Percentiles rank a stretch among this genome's conserved stretches.
phyloP scores from a whole-genome alignment of 164 flowering plant species.

The Liquidambar formosana region DNA sequence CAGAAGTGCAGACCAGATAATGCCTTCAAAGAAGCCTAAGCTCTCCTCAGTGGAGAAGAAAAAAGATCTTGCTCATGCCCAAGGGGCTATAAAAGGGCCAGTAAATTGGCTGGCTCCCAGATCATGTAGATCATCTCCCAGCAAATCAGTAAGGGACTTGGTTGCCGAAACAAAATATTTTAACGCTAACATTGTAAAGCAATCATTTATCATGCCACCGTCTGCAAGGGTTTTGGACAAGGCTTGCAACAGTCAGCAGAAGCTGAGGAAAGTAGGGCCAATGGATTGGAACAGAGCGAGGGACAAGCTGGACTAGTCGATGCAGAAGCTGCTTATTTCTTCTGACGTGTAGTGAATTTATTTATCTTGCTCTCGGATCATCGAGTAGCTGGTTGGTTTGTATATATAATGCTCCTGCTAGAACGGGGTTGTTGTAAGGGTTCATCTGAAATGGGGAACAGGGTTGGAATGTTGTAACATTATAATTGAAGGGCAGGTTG shows the following conservation, averaged over 20 bases:
- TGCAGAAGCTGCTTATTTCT: background rate
- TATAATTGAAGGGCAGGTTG: conserved; percentile 10
- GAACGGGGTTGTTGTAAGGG: conserved; percentile 10
- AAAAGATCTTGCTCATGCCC: conserved; percentile 25
- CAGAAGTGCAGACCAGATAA: conserved; percentile 20
- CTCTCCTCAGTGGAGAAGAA: conserved; percentile 32
- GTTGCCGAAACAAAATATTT: conserved; percentile 31
- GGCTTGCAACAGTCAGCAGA: conserved; percentile 40
- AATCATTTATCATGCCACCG: conserved; percentile 38
- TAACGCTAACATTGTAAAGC: conserved; percentile 29
- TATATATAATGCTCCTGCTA: conserved; percentile 19
- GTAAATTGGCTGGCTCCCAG: conserved; percentile 49
- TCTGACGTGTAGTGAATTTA: conserved; percentile 1
- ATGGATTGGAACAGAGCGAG: conserved; percentile 45
- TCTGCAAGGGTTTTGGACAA: conserved; percentile 35
- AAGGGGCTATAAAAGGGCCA: conserved; percentile 32
- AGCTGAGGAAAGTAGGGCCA: conserved; percentile 40
- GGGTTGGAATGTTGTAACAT: conserved; percentile 25
- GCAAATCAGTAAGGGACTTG: conserved; percentile 37
- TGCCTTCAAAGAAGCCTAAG: conserved; percentile 52
- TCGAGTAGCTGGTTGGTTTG: conserved; percentile 7
- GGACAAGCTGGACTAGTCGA: conserved; percentile 24
- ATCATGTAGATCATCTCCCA: conserved; percentile 60
- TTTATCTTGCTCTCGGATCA: background rate
- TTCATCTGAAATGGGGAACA: background rate